Conservation (phyloP, 257 asterid species). For the Solanum bulbocastanum region DNA sequence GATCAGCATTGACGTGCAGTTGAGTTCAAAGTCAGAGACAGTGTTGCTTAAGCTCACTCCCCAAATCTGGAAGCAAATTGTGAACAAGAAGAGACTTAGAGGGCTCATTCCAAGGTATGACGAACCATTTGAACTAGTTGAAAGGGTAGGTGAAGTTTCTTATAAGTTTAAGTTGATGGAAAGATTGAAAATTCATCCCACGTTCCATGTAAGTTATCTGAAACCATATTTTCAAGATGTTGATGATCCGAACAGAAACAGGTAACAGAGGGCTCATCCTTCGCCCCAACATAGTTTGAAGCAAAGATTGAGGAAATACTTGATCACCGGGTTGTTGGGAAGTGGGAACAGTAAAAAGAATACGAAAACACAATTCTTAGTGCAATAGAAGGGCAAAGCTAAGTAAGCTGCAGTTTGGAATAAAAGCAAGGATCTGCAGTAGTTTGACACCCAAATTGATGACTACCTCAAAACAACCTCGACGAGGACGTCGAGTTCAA, state of each 20-base stretch:
- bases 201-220: neutral
- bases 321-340: neutral
- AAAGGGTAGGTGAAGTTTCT: neutral
- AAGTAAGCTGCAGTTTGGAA: neutral
- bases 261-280: neutral
- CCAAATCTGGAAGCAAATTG: neutral
- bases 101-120: neutral
- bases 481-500: neutral
- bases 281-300: neutral
- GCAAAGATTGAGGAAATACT: neutral
- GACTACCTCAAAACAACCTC: neutral
- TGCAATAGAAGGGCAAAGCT: neutral
- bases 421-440: neutral
- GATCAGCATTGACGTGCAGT: neutral
- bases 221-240: neutral
- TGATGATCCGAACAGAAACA: neutral
- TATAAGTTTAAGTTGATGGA: neutral
- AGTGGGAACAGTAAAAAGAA: neutral
- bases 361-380: neutral
- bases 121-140: neutral
- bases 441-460: neutral
- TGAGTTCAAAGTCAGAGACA: neutral
- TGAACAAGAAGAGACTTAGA: neutral
- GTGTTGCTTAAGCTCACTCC: neutral
- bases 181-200: neutral